Conservation (phyloP, 768 basidiomycete genomes). For the Mycena haematopus region DNA sequence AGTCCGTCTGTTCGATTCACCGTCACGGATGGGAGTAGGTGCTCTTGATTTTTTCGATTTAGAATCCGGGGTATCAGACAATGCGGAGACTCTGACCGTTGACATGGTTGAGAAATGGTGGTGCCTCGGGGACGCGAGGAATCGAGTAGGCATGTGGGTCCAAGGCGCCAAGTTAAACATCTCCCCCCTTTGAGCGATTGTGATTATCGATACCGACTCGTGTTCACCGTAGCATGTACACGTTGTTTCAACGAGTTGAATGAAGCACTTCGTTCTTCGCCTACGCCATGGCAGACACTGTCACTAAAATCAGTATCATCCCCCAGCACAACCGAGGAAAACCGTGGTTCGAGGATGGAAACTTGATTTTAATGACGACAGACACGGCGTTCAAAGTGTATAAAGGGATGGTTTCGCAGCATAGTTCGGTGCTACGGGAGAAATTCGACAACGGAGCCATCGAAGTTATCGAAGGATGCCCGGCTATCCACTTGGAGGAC, state of each 20-base stretch:
- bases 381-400: conserved; percentile 30
- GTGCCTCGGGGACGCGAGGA: conserved; percentile 77
- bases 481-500: conserved; percentile 22
- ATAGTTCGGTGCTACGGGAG: conserved; percentile 34
- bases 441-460: conserved; percentile 29
- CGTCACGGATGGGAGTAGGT: conserved; percentile 54
- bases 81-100: conserved; percentile 36
- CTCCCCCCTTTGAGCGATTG: conserved; percentile 15
- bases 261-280: neutral
- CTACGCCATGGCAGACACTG: conserved; percentile 25
- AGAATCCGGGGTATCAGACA: conserved; percentile 31
- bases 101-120: conserved; percentile 90
- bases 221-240: conserved; percentile 2
- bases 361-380: conserved; percentile 16
- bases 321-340: conserved; percentile 20
- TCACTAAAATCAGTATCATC: conserved; percentile 29
- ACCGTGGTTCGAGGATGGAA: conserved; percentile 29
- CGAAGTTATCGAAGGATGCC: conserved; percentile 22
- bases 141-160: conserved; percentile 76
- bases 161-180: conserved; percentile 55
- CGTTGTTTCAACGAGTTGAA: conserved; percentile 25
- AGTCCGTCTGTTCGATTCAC: conserved; percentile 59
- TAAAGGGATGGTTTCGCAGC: conserved; percentile 33
- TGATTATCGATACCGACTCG: conserved; percentile 10
- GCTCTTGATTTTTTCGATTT: conserved; percentile 74